Conservation (phyloP, 306 rosid species). For the Malus sylvestris region DNA sequence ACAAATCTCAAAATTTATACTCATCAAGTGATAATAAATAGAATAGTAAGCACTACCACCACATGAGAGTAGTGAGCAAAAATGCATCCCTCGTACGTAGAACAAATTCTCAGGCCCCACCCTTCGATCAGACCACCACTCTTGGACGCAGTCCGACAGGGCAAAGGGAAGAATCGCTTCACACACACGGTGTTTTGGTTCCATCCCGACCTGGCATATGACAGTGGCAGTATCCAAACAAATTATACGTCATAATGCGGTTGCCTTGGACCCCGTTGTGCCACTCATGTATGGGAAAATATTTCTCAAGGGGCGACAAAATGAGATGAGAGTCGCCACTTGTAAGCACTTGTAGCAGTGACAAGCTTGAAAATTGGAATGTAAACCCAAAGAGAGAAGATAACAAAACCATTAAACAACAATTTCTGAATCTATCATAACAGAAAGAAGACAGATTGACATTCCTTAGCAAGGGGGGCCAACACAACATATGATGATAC, state of each 20-base stretch:
- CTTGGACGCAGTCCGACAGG: too few species aligned
- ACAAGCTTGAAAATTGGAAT: not conserved
- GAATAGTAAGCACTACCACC: too few species aligned
- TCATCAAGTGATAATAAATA: too few species aligned
- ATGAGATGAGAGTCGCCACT: not conserved
- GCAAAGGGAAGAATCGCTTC: not conserved
- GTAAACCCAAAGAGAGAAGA: not conserved
- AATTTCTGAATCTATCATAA: not conserved
- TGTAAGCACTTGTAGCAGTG: not conserved
- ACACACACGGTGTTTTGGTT: not conserved
- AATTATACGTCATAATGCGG: not conserved
- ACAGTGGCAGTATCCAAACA: not conserved
- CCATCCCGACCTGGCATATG: not conserved
- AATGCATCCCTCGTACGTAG: too few species aligned
- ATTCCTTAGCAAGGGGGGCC: not conserved
- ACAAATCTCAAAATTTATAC: too few species aligned
- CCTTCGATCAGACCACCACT: too few species aligned
- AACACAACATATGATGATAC: not conserved
- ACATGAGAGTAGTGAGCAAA: too few species aligned
- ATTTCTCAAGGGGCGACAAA: not conserved
- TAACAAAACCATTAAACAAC: not conserved
- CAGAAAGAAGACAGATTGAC: not conserved
- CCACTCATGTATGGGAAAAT: too few species aligned
- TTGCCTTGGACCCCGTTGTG: not conserved
- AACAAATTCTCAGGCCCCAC: not conserved